Base-by-base conservation (phyloP, 345 rosid genomes). In the Triadica sebifera region DNA sequence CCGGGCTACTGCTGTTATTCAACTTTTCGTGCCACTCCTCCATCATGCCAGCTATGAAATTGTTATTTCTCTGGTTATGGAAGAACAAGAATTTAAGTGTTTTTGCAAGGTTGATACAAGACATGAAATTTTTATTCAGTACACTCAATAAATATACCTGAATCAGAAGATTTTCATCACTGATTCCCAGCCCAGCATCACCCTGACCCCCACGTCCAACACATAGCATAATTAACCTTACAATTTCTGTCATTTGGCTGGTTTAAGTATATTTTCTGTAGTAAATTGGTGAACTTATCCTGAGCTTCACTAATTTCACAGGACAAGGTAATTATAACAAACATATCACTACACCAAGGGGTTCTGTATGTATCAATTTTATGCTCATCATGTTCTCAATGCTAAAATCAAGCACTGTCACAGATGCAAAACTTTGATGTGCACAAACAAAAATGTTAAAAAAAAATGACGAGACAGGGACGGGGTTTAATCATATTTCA, bases 21-120 rank as follows among this genome's bases (percentile, higher is more conserved):
- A 85, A 74, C 78, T 85, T 82, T 74, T 85, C 85, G 79, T 85
- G 87, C 87, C 85, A 80, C 72, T 85, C 87, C 78, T 85, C 87
- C 84, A 85, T 84, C 85, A 82, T 84, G 68, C 81, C 87, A 70
- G 72, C 53, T 75, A 80, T 80, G 85, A 85, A 82, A 50, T 65
- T 79, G 61, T 78, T 80, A 69, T 85, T 85, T 68, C 88, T 85
- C 85, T 85, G 71, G 57, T 49, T 46, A 55, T 66, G 46, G 50
- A 73, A 43, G 58, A 20, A 62, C 37, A 41, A 62, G 45, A 46
- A 61, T 24, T 12, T 43, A 4, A 34, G 6, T 60, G 22, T 3
- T 61, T 56, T 59, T 24, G 12, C 12, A 69, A 63, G 41, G 37
- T 50, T 38, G 64, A 65, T 47, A 15, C 41, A 62, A 64, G 13